Evolutionary conservation across 129 eudicot species (phyloP), one percentile per base, ranked within the genome.

Genomic region (Arctium minus): DNA sequence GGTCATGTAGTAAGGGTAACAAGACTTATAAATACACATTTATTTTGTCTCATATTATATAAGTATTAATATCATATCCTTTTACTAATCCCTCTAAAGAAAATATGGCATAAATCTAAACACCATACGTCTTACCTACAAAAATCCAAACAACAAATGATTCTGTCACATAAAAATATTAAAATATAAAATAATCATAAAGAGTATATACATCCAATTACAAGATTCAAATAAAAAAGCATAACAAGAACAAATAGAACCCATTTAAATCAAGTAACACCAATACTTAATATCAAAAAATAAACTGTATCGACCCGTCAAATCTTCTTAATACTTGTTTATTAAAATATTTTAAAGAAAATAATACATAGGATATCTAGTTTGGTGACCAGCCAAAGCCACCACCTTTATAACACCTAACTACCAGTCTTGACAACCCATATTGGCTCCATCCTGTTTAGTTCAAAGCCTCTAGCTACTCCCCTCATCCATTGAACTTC

Each of bases 351-450:
- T 75, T 53, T 11, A 36, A 39, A 44, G 8, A 69, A 6, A 83
- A 53, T 75, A 70, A 50, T 56, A 85, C 35, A 80, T 40, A n/a
- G 82, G 73, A 75, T 81, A 30, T 68, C 76, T 81, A 72, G 86
- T 86, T 86, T 81, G 88, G 86, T 86, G 86, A 86, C 77, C 88
- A 86, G 83, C 80, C 75, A 81, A 70, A 82, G 88, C 87, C 88
- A 86, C 80, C 74, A 70, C 83, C 80, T 81, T 77, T 76, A 81
- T 18, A 69, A 75, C 82, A 80, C 81, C 84, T 70, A 80, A 60
- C 88, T 77, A 85, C 85, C 85, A 39, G 32, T 75, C 82, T 85
- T 85, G 87, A 80, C 87, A 85, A 81, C 87, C 53, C 75, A 69
- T 44, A 38, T 76, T 77, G 75, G 88, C 80, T 85, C 81, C 69